Percentiles rank a stretch among this genome's conserved stretches.
Evolutionary conservation across 495 filamentous ascomycete genomes (phyloP).

Genomic region (Aspergillus saccharolyticus): DNA sequence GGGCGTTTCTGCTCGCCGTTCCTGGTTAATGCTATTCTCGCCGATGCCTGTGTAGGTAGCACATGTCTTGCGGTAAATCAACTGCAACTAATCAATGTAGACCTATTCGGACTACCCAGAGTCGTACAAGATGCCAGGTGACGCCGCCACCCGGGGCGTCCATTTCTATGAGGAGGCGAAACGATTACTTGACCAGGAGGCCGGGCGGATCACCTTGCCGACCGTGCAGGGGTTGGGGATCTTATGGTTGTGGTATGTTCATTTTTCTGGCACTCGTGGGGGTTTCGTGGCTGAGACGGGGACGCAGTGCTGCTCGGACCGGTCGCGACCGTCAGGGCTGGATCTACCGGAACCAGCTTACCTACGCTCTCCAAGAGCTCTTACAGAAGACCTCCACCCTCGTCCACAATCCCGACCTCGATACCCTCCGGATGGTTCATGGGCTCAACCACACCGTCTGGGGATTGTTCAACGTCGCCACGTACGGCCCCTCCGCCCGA

Average conservation of each 20-base stretch:
- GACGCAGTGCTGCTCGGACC: slow-evolving; percentile 26
- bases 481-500: slow-evolving; percentile 20
- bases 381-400: slow-evolving; percentile 9
- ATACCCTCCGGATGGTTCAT: slow-evolving; percentile 9
- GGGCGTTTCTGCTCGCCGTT: slow-evolving; percentile 36
- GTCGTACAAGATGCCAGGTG: slow-evolving; percentile 16
- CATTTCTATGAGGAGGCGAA: slow-evolving; percentile 30
- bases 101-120: slow-evolving; percentile 23
- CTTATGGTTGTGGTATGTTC: slow-evolving; percentile 24
- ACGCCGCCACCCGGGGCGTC: slow-evolving; percentile 14
- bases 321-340: slow-evolving; percentile 30
- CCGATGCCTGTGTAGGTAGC: slow-evolving; percentile 28
- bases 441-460: slow-evolving; percentile 24
- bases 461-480: slow-evolving; percentile 32
- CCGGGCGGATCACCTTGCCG: slow-evolving; percentile 23
- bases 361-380: slow-evolving; percentile 21
- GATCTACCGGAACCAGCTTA: slow-evolving; percentile 27
- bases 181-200: slow-evolving; percentile 24
- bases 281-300: too few relatives aligned
- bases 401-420: slow-evolving; percentile 13
- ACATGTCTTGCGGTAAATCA: neutral
- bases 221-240: slow-evolving; percentile 26
- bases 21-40: slow-evolving; percentile 41
- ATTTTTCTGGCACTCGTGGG: too few relatives aligned
- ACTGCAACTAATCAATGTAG: slow-evolving; percentile 4